Base-by-base conservation (phyloP, 1,139 yeast genomes). In the Yamadazyma buinensis region DNA sequence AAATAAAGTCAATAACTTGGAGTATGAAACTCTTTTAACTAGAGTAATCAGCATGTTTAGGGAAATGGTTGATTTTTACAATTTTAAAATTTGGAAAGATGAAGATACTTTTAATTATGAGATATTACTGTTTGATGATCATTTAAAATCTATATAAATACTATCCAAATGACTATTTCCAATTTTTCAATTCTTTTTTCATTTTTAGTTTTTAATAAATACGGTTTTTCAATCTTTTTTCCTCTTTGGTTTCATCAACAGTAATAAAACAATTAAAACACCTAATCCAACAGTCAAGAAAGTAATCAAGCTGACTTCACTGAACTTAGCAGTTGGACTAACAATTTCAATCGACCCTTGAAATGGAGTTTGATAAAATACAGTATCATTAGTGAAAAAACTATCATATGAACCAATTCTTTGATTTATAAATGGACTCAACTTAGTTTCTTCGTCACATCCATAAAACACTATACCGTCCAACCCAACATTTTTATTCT, bases 321-420 rank as follows among this genome's bases (percentile, higher is more conserved):
- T 37, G 23, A 43, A 40, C 10, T 38, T 39, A 13, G 36, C 35
- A 28, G 38, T 33, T 12, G 48, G 46, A 2, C 38, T 33, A 1
- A 49, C 47, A 13, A 44, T 39, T 7, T 34, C 29, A 11, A 48
- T 33, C 7, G 14, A 3, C 12, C 14, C 17, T 12, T 10, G 6
- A 21, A 10, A 11, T 3, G 34, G 26, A 26, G 12, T 15, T 19
- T 66, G 72, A 41, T 64, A 69, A 39, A 66, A 68, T 2, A 65
- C 68, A 0, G 74, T 64, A 39, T 67, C 60, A 14, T 64, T 54
- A 10, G 73, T 65, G 46, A 69, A 69, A 37, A 57, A 65, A 13
- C 51, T 46, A 40, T 64, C 67, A 42, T 55, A 67, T 59, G 41
- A 11, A 30, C 39, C 23, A 37, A 42, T 12, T 43, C 56, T 13